Evolutionary conservation across 164 flowering plant genomes (phyloP), one percentile per base, ranked within the genome.

Genomic region (Macadamia integrifolia): DNA sequence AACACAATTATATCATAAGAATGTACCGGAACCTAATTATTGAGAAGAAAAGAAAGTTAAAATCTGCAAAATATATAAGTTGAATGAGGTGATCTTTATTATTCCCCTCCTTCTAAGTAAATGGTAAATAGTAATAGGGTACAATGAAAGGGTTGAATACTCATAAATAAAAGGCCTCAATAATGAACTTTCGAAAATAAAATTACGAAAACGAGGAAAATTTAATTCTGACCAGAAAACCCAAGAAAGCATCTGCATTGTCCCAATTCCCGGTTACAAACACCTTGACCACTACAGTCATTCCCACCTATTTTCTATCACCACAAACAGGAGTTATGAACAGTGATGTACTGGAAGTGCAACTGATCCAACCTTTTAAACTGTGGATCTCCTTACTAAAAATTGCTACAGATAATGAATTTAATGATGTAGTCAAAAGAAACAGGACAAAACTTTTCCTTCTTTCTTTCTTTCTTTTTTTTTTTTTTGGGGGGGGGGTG

Each of bases 231-330:
- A 91, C 99, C 99, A 56, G 68, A 66, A 70, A 65, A 94, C 69
- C 99, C 99, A 81, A 88, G 99, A 80, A 92, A 94, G 77, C 99
- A 94, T 28, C 91, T 84, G 77, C 99, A 94, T 69, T 85, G 82
- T 69, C 97, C 97, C 68, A 90, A 77, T 77, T 90, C 95, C 68
- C 66, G 80, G 72, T 94, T 94, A 69, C 99, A 94, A 75, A 92
- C 79, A 40, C 99, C 99, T 77, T 85, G 96, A 78, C 91, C 90
- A 74, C 87, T 87, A 69, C 98, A 94, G 70, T 69, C 75, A 72
- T 72, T 81, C 63, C 92, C 89, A 72, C 93, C 81, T n/a, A 94
- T 82, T 71, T 69, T 74, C 97, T 94, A 85, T 50, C 28, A 74
- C 9, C 59, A 69, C 15, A 31, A 74, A 30, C 55, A 75, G 13